phyloP scores from a whole-genome alignment of 2,329 filamentous ascomycete genomes.

The Sordariomycetes sp. region DNA sequence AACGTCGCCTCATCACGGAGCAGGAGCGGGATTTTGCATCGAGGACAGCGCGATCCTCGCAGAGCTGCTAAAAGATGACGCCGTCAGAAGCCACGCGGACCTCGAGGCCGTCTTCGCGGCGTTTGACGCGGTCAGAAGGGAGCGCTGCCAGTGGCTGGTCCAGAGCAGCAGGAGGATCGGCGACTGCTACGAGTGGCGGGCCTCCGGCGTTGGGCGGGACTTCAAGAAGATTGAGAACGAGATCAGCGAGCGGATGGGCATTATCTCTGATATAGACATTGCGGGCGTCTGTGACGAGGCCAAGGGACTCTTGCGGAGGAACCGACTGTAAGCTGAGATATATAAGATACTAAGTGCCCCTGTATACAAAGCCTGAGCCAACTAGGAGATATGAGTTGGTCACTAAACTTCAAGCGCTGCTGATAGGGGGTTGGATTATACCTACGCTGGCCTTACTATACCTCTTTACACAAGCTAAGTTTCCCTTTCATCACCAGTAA shows the following conservation, averaged over 20 bases:
- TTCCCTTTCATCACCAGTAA: too few species aligned
- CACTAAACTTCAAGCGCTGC: too few species aligned
- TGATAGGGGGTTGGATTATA: too few species aligned
- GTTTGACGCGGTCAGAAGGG: conserved; percentile 34
- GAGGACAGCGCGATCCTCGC: conserved; percentile 33
- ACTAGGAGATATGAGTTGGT: too few species aligned
- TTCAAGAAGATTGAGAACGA: conserved; percentile 6
- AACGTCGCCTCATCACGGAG: conserved; percentile 44
- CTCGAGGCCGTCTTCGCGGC: conserved; percentile 31
- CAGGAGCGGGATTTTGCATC: conserved; percentile 44
- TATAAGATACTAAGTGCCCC: too few species aligned
- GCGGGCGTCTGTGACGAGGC: neutral
- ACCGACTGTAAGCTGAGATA: neutral
- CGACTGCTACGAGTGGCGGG: conserved; percentile 7
- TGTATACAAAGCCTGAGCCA: too few species aligned
- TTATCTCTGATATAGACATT: conserved; percentile 5
- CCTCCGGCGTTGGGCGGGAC: conserved; percentile 5
- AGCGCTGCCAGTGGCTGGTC: conserved; percentile 34
- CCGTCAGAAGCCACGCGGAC: conserved; percentile 16
- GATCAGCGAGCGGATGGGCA: conserved; percentile 2
- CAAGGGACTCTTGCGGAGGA: neutral
- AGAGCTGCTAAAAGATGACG: conserved; percentile 28
- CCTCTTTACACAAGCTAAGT: too few species aligned
- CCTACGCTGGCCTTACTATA: too few species aligned
- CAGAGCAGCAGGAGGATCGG: conserved; percentile 16